phyloP scores from a whole-genome alignment of 768 basidiomycete species.

The Collybia sp. region DNA sequence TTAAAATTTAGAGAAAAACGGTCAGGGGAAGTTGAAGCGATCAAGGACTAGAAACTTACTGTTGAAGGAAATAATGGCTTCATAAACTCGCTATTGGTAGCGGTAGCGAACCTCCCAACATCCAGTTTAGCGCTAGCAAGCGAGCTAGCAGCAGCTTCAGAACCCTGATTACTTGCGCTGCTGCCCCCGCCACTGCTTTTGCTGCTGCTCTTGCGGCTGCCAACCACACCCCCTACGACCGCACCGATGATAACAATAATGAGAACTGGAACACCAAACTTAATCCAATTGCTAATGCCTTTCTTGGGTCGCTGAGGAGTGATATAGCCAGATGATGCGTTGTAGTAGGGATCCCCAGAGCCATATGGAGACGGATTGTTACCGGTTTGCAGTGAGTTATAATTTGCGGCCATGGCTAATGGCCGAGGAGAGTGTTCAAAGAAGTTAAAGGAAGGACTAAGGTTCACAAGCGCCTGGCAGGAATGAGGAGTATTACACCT shows the following conservation, averaged over 20 bases:
- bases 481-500: too few species aligned
- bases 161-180: slow-evolving; percentile 29
- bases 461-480: not conserved
- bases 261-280: slow-evolving; percentile 64
- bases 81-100: slow-evolving; percentile 75
- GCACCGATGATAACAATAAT: slow-evolving; percentile 62
- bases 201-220: slow-evolving; percentile 48
- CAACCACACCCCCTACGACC: slow-evolving; percentile 78
- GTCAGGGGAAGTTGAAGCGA: slow-evolving; percentile 1
- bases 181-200: slow-evolving; percentile 33
- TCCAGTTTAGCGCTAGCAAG: slow-evolving; percentile 54
- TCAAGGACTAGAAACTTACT: slow-evolving; percentile 41
- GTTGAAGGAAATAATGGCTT: slow-evolving; percentile 87
- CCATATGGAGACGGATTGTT: slow-evolving; percentile 27
- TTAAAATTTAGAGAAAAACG: not conserved
- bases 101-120: slow-evolving; percentile 68
- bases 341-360: slow-evolving; percentile 67
- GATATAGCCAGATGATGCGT: slow-evolving; percentile 66
- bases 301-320: slow-evolving; percentile 49
- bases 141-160: slow-evolving; percentile 45
- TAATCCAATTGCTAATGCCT: slow-evolving; percentile 65
- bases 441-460: slow-evolving; percentile 16
- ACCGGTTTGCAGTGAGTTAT: slow-evolving; percentile 20
- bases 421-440: slow-evolving; percentile 4
- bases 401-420: slow-evolving; percentile 29